Evolutionary conservation across 1,139 yeast species (phyloP).

Genomic region (Kodamaea sp.): DNA sequence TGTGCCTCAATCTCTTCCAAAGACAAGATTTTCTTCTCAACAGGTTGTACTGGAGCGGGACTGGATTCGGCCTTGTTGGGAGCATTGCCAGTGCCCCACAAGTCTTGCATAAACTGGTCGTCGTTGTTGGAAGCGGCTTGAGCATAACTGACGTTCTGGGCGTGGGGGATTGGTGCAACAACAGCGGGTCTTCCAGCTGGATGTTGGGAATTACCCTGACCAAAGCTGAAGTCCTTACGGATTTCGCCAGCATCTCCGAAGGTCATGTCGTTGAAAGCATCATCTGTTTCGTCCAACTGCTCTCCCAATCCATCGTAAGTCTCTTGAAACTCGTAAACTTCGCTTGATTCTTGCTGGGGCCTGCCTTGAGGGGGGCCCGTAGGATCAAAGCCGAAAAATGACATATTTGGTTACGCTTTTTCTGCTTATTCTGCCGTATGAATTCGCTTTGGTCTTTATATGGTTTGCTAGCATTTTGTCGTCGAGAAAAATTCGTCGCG

Average conservation of each 20-base stretch:
- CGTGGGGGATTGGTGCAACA: conserved; percentile 18
- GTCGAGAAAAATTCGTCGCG: conserved; percentile 10
- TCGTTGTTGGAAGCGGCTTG: conserved; percentile 42
- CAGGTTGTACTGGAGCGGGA: conserved; percentile 9
- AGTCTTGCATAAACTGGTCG: conserved; percentile 52
- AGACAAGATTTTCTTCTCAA: conserved; percentile 55
- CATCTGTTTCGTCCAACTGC: conserved; percentile 67
- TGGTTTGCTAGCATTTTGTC: conserved; percentile 2
- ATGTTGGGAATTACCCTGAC: conserved; percentile 30
- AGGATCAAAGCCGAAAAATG: conserved; percentile 60
- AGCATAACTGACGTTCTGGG: conserved; percentile 53
- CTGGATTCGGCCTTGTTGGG: conserved; percentile 18
- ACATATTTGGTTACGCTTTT: conserved; percentile 42
- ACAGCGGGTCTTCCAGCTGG: conserved; percentile 15
- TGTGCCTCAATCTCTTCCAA: conserved; percentile 80
- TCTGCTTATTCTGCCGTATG: too few relatives aligned
- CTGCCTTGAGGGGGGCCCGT: conserved; percentile 35
- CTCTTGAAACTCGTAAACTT: conserved; percentile 73
- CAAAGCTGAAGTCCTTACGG: conserved; percentile 78
- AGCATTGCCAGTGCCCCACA: conserved; percentile 47
- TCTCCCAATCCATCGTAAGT: conserved; percentile 81
- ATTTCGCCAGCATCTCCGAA: conserved; percentile 65
- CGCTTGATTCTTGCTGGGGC: conserved; percentile 14
- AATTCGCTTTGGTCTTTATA: too few relatives aligned
- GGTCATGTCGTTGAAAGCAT: conserved; percentile 84